Percentiles rank a stretch among this genome's conserved stretches.
These are phyloP conservation scores for Immersiporthe knoxdaviesiana DNA, from an alignment of 2,329 filamentous ascomycete species.

Conservation along the genomic window DNA sequence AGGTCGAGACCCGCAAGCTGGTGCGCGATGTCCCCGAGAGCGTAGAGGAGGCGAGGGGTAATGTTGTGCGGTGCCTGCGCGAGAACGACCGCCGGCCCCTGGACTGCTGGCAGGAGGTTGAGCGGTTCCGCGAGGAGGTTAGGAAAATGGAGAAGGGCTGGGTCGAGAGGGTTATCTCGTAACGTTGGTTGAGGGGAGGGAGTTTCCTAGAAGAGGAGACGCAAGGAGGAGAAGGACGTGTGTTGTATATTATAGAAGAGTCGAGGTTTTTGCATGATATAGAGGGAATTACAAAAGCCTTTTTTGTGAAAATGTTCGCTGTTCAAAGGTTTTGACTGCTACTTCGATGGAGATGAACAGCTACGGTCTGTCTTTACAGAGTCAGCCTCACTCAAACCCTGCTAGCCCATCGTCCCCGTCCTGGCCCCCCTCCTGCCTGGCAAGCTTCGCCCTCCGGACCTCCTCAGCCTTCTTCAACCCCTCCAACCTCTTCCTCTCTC, in stretches of 20 bases:
- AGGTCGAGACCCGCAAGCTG: constrained; percentile 65
- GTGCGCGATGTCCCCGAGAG: constrained; percentile 70
- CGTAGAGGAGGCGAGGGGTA: constrained; percentile 74
- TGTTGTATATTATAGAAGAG: constrained; percentile 21
- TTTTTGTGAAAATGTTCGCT: neutral
- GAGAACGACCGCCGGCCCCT: constrained; percentile 84
- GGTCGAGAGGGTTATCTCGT: constrained; percentile 77
- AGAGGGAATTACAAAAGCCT: neutral
- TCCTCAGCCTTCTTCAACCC: constrained; percentile 58
- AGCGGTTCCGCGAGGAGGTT: constrained; percentile 88
- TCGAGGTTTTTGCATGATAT: constrained; percentile 10
- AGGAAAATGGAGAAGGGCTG: constrained; percentile 82
- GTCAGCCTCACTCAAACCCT: neutral
- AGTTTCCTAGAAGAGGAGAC: neutral
- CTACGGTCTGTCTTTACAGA: neutral
- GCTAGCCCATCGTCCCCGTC: constrained; percentile 19
- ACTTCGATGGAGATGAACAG: neutral
- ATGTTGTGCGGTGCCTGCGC: constrained; percentile 79
- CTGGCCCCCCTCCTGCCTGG: constrained; percentile 34
- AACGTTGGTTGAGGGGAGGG: constrained; percentile 19
- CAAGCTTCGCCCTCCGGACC: constrained; percentile 46
- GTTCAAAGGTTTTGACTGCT: neutral
- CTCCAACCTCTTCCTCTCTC: constrained; percentile 60
- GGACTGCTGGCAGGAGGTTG: constrained; percentile 93
- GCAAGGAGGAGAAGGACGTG: neutral